These are phyloP conservation scores for Gliomastix tumulicola DNA, from an alignment of 2,329 filamentous ascomycete genomes.

Conservation along the genomic window DNA sequence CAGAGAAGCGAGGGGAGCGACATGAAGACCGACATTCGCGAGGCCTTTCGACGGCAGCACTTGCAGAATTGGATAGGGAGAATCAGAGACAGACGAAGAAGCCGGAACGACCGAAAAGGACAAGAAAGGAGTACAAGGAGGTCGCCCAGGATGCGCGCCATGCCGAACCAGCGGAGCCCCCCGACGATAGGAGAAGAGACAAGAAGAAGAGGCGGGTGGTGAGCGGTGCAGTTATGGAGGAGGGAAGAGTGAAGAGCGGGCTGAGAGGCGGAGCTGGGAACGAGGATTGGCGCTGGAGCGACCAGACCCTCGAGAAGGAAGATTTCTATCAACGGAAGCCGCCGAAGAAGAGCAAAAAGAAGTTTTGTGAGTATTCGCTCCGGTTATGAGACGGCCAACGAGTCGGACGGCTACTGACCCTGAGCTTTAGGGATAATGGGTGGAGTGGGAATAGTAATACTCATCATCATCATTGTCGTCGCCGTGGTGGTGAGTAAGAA, in stretches of 20 bases:
- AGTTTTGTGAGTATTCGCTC: neutral
- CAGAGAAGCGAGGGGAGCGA: conserved; percentile 14
- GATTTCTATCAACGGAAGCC: conserved; percentile 34
- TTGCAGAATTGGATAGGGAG: conserved; percentile 58
- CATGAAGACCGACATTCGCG: conserved; percentile 12
- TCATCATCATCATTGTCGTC: conserved; percentile 62
- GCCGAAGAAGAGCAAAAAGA: conserved; percentile 40
- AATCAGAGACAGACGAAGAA: conserved; percentile 46
- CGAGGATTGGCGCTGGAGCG: conserved; percentile 29
- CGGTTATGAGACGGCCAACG: neutral
- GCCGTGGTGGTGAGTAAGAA: conserved; percentile 57
- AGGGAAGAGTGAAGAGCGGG: conserved; percentile 42
- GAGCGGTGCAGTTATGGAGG: conserved; percentile 63
- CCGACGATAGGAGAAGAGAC: neutral
- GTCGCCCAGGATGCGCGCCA: conserved; percentile 10
- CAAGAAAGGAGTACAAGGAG: conserved; percentile 22
- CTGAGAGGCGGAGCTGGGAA: conserved; percentile 36
- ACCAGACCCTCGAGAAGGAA: conserved; percentile 41
- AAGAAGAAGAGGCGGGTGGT: conserved; percentile 54
- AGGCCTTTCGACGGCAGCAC: conserved; percentile 42
- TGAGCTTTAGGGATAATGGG: conserved; percentile 45
- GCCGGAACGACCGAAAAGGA: conserved; percentile 29
- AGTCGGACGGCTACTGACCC: conserved; percentile 10
- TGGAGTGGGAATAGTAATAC: conserved; percentile 42
- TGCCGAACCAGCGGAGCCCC: conserved; percentile 11